Conservation (phyloP, 108 stramenopile species). For the Discostella stelligeroides region DNA sequence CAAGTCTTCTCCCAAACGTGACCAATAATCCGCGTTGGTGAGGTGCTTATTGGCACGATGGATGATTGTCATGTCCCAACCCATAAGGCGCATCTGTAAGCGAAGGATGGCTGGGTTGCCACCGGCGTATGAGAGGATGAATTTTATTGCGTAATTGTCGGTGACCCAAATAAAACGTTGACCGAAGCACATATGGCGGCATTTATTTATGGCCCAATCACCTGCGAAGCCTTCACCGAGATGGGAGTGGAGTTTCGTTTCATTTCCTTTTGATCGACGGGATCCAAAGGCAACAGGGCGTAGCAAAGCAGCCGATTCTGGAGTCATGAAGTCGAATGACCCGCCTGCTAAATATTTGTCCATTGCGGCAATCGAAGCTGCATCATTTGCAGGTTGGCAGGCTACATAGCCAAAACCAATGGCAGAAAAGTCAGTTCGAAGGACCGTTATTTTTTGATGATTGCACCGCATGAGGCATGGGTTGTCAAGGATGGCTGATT, state of each 20-base stretch:
- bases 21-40: no score
- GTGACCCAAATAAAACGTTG: constrained; percentile 4
- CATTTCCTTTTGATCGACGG: background rate
- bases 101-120: no score
- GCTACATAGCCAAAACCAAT: constrained; percentile 1
- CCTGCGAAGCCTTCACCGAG: constrained; percentile 19
- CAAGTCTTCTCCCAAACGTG: no score
- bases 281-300: constrained; percentile 2
- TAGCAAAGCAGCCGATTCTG: background rate
- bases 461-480: constrained; percentile 1
- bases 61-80: no score
- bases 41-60: no score
- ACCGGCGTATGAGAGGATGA: constrained; percentile 8
- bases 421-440: no score
- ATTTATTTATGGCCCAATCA: background rate
- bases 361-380: background rate
- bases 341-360: background rate
- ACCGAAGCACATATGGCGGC: no score
- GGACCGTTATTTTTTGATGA: background rate
- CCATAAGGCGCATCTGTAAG: no score
- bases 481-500: constrained; percentile 5
- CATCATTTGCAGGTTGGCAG: background rate
- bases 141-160: constrained; percentile 11
- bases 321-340: background rate
- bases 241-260: no score